Evolutionary conservation across 768 basidiomycete genomes (phyloP).

Genomic region (Collybia nuda): DNA sequence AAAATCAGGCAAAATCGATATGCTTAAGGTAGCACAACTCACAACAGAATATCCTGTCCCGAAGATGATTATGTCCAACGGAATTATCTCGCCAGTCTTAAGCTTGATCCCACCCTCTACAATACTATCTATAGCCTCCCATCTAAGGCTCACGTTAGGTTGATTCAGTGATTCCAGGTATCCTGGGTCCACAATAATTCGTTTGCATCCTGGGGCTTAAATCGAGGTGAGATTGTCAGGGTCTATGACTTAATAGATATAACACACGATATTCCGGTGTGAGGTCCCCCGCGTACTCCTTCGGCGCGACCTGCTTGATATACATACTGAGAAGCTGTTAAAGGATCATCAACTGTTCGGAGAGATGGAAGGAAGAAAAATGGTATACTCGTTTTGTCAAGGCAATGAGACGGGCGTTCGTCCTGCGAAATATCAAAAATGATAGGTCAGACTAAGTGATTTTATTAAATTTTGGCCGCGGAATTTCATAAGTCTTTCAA

Average conservation of each 20-base stretch:
- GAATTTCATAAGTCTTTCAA: not conserved
- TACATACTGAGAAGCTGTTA: constrained; percentile 40
- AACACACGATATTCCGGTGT: constrained; percentile 53
- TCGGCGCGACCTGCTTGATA: constrained; percentile 48
- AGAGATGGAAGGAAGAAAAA: not conserved
- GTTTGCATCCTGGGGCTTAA: constrained; percentile 60
- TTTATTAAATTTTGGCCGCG: not conserved
- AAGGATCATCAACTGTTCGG: not conserved
- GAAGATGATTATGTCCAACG: constrained; percentile 58
- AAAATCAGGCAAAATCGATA: constrained; percentile 2
- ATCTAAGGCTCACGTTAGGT: constrained; percentile 52
- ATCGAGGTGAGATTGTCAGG: not conserved
- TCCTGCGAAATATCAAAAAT: constrained; percentile 40
- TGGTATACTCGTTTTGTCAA: constrained; percentile 30
- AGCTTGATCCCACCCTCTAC: constrained; percentile 50
- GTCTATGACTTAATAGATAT: not conserved
- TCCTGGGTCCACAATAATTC: constrained; percentile 59
- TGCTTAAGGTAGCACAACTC: not conserved
- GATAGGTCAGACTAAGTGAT: constrained; percentile 33
- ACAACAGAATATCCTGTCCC: constrained; percentile 53
- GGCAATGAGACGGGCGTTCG: constrained; percentile 29
- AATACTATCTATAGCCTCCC: constrained; percentile 47
- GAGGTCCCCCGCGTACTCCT: constrained; percentile 42
- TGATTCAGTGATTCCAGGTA: constrained; percentile 53
- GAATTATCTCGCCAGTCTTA: constrained; percentile 46